A percentile compares a stretch with the other conserved stretches of the same genome.
Evolutionary conservation across 2,329 filamentous ascomycete genomes (phyloP).

Genomic region (Pyrenophora teres): DNA sequence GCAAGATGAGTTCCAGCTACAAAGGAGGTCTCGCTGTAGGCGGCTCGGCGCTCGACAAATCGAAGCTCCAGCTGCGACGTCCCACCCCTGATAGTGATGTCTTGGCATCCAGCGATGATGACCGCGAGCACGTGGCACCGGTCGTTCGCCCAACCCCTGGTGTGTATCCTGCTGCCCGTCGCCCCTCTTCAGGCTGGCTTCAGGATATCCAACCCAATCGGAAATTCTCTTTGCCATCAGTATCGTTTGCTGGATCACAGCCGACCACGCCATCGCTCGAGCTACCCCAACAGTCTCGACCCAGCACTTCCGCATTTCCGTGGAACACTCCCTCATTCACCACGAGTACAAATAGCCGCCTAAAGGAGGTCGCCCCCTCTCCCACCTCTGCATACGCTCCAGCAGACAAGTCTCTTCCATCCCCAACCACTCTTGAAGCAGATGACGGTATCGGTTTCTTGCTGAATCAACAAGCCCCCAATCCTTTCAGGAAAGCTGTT

Average conservation of each 20-base stretch:
- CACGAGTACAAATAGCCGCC: slow-evolving; percentile 25
- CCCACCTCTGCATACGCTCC: slow-evolving; percentile 38
- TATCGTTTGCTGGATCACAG: slow-evolving; percentile 77
- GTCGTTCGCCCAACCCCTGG: slow-evolving; percentile 26
- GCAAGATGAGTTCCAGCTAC: slow-evolving; percentile 36
- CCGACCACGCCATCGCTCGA: slow-evolving; percentile 79
- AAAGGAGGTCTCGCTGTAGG: slow-evolving; percentile 38
- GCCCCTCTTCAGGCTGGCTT: slow-evolving; percentile 65
- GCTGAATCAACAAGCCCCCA: slow-evolving; percentile 63
- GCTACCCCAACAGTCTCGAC: slow-evolving; percentile 49
- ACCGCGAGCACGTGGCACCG: slow-evolving; percentile 63
- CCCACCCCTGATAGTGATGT: slow-evolving; percentile 95
- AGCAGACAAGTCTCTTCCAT: slow-evolving; percentile 30
- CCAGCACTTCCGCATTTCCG: slow-evolving; percentile 51
- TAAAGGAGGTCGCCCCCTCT: slow-evolving; percentile 43
- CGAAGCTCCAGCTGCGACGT: slow-evolving; percentile 69
- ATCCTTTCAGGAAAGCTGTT: slow-evolving; percentile 90
- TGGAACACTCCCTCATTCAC: slow-evolving; percentile 49
- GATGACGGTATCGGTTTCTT: slow-evolving; percentile 55
- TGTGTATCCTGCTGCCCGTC: slow-evolving; percentile 32
- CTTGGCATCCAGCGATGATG: slow-evolving; percentile 91
- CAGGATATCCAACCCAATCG: slow-evolving; percentile 74
- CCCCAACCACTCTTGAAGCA: slow-evolving; percentile 45
- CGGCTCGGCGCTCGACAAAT: slow-evolving; percentile 63
- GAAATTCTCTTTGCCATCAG: slow-evolving; percentile 72